Evolutionary conservation across 495 filamentous ascomycete genomes (phyloP), one percentile per base, ranked within the genome.

Genomic region (Paragyromitra xinjiangensis): DNA sequence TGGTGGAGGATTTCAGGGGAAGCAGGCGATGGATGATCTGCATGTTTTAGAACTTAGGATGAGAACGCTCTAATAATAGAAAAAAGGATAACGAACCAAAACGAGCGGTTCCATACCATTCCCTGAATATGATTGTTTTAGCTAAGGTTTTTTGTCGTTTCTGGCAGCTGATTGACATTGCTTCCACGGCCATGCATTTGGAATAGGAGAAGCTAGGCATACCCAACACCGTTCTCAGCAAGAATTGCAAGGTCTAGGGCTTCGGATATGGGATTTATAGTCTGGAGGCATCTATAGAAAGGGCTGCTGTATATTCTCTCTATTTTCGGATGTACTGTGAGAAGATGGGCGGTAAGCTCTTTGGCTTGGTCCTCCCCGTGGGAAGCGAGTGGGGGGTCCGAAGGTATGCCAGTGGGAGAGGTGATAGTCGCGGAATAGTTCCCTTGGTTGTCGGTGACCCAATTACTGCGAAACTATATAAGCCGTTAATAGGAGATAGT

Each of bases 201-300:
- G 16, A 16, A 34, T 22, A 44, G 24, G 26, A 44, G 29, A 29
- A n/a, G 37, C 16, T n/a, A 50, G 29, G 61, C 77, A 69, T 79
- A 80, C 78, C 87, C 83, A 22, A 85, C 80, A 24, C 66, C 66
- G 55, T 82, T 81, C 45, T 80, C 78, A 48, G 62, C 69, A 14
- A 77, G 45, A 70, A 83, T 50, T 42, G 81, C 71, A 69, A 83
- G 78, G 62, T 84, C 85, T 73, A 91, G 83, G 37, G 83, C 83
- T 74, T 90, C 87, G 11, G 92, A 87, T 26, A 89, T 88, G 0
- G 94, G 94, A 48, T 85, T 84, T 53, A 98, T 88, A 0, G 95
- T 98, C 83, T 98, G 93, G 22, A 98, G 85, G 83, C 95, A 99
- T 67, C 95, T 89, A 83, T 97, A 98, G 81, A 94, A 98, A 14